These are phyloP conservation scores for Tolypocladium tropicale DNA, from an alignment of 2,329 filamentous ascomycete species.

Conservation along the genomic window DNA sequence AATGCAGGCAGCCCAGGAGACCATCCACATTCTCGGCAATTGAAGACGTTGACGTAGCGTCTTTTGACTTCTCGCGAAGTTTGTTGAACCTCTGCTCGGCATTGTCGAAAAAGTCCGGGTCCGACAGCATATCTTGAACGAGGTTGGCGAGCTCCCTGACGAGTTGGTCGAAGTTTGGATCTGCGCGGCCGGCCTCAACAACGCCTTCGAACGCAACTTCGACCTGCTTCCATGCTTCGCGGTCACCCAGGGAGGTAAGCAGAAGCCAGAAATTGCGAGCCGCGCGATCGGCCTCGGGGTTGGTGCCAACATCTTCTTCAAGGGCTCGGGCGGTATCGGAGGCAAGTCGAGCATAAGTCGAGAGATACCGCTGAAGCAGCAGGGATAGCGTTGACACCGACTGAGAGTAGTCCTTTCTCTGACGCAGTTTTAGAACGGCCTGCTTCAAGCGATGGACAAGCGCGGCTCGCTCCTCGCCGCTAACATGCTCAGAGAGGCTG, in stretches of 20 bases:
- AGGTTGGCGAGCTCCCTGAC: constrained; percentile 63
- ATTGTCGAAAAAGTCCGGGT: constrained; percentile 77
- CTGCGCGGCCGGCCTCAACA: constrained; percentile 61
- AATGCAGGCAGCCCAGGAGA: constrained; percentile 58
- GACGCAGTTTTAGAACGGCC: constrained; percentile 61
- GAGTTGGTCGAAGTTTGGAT: constrained; percentile 74
- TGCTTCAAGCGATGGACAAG: constrained; percentile 67
- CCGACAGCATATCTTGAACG: constrained; percentile 71
- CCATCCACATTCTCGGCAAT: constrained; percentile 64
- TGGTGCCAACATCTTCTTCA: constrained; percentile 62
- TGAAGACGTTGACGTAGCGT: constrained; percentile 55
- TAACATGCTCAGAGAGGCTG: constrained; percentile 65
- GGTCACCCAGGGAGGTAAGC: constrained; percentile 68
- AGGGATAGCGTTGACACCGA: constrained; percentile 72
- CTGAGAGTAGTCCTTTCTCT: constrained; percentile 72
- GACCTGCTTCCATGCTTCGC: constrained; percentile 63
- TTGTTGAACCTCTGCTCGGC: constrained; percentile 46
- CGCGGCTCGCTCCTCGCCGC: constrained; percentile 61
- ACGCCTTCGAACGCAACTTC: constrained; percentile 60
- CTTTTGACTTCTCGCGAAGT: constrained; percentile 44
- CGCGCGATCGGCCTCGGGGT: constrained; percentile 64
- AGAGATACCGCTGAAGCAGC: constrained; percentile 68
- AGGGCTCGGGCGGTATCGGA: constrained; percentile 56
- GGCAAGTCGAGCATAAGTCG: constrained; percentile 64
- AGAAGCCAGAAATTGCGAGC: constrained; percentile 73